These are phyloP conservation scores for Phytopythium sindhum DNA, from an alignment of 352 stramenopile species.

Conservation along the genomic window DNA sequence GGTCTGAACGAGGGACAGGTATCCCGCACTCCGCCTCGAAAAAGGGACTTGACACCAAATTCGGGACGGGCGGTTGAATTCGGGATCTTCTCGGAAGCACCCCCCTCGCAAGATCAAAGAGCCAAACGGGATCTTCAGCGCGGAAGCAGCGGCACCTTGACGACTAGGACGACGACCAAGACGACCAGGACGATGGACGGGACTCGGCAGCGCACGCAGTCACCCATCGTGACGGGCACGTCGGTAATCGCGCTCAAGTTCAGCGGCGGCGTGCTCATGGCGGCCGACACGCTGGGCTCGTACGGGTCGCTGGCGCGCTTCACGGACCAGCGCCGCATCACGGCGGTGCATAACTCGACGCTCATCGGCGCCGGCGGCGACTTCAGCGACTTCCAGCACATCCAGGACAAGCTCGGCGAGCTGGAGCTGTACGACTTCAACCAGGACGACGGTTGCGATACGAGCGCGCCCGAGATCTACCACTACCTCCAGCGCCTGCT, in stretches of 20 bases:
- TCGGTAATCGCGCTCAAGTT: slow-evolving; percentile 97
- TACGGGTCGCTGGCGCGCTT: slow-evolving; percentile 98
- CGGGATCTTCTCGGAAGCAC: slow-evolving; percentile 7
- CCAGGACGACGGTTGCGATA: slow-evolving; percentile 93
- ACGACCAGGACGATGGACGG: slow-evolving; percentile 17
- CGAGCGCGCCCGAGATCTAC: slow-evolving; percentile 93
- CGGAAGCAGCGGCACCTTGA: neutral
- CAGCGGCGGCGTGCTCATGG: slow-evolving; percentile 95
- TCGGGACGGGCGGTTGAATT: neutral
- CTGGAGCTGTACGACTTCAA: slow-evolving; percentile 95
- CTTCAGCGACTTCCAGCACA: slow-evolving; percentile 97
- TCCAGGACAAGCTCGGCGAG: slow-evolving; percentile 93
- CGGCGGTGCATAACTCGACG: slow-evolving; percentile 88
- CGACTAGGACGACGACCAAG: slow-evolving; percentile 6
- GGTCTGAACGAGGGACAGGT: neutral
- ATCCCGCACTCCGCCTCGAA: neutral
- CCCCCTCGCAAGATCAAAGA: slow-evolving; percentile 15
- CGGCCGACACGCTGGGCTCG: slow-evolving; percentile 96
- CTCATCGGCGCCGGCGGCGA: slow-evolving; percentile 95
- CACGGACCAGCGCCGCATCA: slow-evolving; percentile 91
- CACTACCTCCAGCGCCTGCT: slow-evolving; percentile 97
- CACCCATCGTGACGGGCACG: slow-evolving; percentile 97
- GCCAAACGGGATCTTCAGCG: slow-evolving; percentile 6
- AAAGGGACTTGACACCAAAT: neutral
- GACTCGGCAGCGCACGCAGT: slow-evolving; percentile 80